These are phyloP conservation scores for Schizochytrium sp. DNA, from an alignment of 108 stramenopile species.

Conservation along the genomic window DNA sequence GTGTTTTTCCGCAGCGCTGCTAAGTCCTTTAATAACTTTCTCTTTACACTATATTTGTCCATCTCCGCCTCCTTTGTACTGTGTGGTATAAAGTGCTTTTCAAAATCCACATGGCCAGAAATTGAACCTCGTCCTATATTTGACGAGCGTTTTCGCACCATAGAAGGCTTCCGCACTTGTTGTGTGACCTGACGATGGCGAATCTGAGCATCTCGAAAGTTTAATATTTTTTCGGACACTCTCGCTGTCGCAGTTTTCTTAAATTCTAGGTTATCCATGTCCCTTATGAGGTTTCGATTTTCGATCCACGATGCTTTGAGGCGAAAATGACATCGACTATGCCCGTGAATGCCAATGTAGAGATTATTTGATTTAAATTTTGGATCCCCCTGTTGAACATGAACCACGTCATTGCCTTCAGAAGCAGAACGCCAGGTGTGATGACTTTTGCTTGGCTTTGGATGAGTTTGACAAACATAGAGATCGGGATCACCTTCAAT, in stretches of 20 bases:
- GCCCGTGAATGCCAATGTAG: conserved; percentile 50
- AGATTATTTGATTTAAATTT: neutral
- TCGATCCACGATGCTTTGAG: conserved; percentile 40
- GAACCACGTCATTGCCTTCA: conserved; percentile 38
- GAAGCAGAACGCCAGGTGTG: conserved; percentile 57
- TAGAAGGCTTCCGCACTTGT: too few relatives aligned
- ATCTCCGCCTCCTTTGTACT: neutral
- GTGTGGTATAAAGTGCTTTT: neutral
- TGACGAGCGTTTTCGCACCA: too few relatives aligned
- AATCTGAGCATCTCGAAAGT: neutral
- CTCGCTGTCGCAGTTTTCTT: neutral
- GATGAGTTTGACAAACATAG: conserved; percentile 50
- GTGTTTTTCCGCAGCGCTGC: conserved; percentile 1
- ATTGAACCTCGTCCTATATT: neutral
- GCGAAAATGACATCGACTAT: conserved; percentile 31
- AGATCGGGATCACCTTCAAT: conserved; percentile 44
- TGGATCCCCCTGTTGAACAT: conserved; percentile 39
- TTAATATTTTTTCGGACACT: conserved; percentile 29
- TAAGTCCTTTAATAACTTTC: neutral
- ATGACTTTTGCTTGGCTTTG: conserved; percentile 40
- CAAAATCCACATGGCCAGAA: neutral
- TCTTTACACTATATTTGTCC: neutral
- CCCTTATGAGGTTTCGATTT: neutral
- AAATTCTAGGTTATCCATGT: neutral
- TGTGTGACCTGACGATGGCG: neutral